These are phyloP conservation scores for Sporothrix phasma DNA, from an alignment of 2,329 filamentous ascomycete species.

Conservation along the genomic window DNA sequence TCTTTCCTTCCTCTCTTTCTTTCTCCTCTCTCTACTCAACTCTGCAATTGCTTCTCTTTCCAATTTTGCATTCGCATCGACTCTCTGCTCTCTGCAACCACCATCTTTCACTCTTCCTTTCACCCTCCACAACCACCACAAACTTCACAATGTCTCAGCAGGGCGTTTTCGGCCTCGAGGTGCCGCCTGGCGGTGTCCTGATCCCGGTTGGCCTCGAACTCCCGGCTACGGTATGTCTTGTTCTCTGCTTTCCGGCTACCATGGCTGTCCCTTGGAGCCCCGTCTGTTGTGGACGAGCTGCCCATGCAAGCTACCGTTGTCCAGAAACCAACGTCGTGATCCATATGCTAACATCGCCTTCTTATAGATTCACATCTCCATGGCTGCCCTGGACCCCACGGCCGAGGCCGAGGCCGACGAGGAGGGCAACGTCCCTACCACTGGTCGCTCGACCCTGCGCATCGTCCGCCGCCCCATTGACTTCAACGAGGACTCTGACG, in stretches of 20 bases:
- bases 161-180: conserved; percentile 73
- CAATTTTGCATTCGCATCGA: conserved; percentile 2
- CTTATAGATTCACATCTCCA: conserved; percentile 83
- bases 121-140: neutral
- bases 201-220: conserved; percentile 71
- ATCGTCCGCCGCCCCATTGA: conserved; percentile 63
- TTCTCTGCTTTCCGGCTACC: neutral
- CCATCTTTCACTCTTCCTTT: neutral
- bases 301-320: neutral
- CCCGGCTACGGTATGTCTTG: conserved; percentile 65
- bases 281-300: neutral
- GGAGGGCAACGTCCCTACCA: conserved; percentile 48
- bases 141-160: conserved; percentile 18
- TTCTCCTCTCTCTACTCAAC: conserved; percentile 24
- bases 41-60: conserved; percentile 22
- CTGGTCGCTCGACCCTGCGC: conserved; percentile 79
- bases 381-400: conserved; percentile 93
- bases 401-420: conserved; percentile 59
- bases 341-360: neutral
- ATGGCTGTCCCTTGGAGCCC: neutral
- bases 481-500: conserved; percentile 42
- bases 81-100: conserved; percentile 1
- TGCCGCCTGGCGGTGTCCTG: conserved; percentile 74
- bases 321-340: no score
- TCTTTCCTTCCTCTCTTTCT: conserved; percentile 13